These are phyloP conservation scores for Cutaneotrichosporon sp. DNA, from an alignment of 1,284 basidiomycete species.

Conservation along the genomic window DNA sequence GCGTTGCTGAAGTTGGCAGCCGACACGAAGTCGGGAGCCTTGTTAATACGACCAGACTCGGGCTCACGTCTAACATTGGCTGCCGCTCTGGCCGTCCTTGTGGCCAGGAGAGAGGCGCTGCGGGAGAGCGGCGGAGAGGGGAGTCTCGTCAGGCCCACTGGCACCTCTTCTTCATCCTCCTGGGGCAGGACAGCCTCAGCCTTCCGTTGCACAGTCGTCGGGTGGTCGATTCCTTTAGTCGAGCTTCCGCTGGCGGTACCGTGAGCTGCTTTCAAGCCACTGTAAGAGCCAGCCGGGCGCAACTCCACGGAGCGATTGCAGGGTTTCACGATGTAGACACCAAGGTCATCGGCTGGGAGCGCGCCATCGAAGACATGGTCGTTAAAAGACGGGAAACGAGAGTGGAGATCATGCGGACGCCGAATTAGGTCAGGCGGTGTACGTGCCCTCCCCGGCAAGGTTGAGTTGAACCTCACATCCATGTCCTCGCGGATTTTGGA, in stretches of 20 bases:
- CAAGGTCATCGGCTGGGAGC: neutral
- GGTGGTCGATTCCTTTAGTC: neutral
- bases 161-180: neutral
- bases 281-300: neutral
- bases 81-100: neutral
- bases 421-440: neutral
- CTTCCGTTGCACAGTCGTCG: neutral
- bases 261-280: neutral
- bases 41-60: neutral
- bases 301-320: neutral
- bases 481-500: neutral
- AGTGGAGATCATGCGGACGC: neutral
- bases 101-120: neutral
- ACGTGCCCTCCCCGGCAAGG: neutral
- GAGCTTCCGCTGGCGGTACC: neutral
- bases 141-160: neutral
- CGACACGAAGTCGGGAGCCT: neutral
- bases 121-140: neutral
- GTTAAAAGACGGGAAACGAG: neutral
- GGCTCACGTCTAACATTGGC: too few relatives aligned
- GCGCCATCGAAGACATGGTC: neutral
- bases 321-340: neutral
- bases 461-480: neutral
- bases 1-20: too few relatives aligned
- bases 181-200: neutral